phyloP scores from a whole-genome alignment of 2,329 filamentous ascomycete species.

The Penicillium sp. region DNA sequence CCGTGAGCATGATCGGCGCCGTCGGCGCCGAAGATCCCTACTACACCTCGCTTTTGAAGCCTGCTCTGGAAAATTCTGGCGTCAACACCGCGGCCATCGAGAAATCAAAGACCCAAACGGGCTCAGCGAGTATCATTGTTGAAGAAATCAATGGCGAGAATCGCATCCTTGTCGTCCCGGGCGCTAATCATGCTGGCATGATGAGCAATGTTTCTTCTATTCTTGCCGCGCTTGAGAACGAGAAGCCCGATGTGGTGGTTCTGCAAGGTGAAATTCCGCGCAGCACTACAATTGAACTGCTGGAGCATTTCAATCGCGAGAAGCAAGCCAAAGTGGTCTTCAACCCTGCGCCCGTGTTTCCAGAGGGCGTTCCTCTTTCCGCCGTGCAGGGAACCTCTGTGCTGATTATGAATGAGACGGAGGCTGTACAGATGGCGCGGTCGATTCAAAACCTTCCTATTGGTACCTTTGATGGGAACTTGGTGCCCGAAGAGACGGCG shows the following conservation, averaged over 20 bases:
- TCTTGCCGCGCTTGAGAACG: slow-evolving; percentile 7
- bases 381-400: slow-evolving; percentile 18
- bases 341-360: slow-evolving; percentile 81
- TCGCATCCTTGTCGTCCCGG: slow-evolving; percentile 68
- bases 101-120: slow-evolving; percentile 46
- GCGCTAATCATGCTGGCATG: slow-evolving; percentile 58
- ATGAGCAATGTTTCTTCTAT: slow-evolving; percentile 33
- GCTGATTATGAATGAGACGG: slow-evolving; percentile 26
- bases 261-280: slow-evolving; percentile 25
- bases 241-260: slow-evolving; percentile 13
- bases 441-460: slow-evolving; percentile 18
- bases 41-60: slow-evolving; percentile 59
- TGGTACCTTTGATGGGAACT: slow-evolving; percentile 5
- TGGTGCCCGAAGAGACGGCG: slow-evolving; percentile 19
- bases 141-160: slow-evolving; percentile 68
- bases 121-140: slow-evolving; percentile 68
- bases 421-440: slow-evolving; percentile 27
- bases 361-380: slow-evolving; percentile 58
- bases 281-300: slow-evolving; percentile 15
- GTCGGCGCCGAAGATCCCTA: slow-evolving; percentile 61
- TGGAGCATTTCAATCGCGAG: slow-evolving; percentile 19
- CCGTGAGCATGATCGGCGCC: slow-evolving; percentile 67
- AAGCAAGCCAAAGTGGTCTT: slow-evolving; percentile 59
- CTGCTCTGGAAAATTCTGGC: slow-evolving; percentile 57
- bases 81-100: slow-evolving; percentile 58